Evolutionary conservation across 345 rosid genomes (phyloP).

Genomic region (Xanthoceras sorbifolium): DNA sequence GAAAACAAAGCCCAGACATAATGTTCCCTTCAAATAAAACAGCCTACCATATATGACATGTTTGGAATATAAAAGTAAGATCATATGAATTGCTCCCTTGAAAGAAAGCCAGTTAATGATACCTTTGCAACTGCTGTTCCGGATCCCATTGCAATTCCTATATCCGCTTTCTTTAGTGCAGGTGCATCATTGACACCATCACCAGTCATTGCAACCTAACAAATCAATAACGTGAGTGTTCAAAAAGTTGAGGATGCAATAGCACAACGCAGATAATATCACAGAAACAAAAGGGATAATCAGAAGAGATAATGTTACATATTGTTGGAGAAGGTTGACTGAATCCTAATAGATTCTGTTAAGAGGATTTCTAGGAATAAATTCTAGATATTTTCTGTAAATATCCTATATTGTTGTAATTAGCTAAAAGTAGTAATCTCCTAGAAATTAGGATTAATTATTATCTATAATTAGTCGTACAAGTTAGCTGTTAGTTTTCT

Average conservation of each 20-base stretch:
- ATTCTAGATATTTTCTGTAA: too few species aligned
- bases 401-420: too few species aligned
- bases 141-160: slow-evolving; percentile 99
- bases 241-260: neutral
- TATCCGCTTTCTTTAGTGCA: slow-evolving; percentile 95
- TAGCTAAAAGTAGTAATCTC: too few species aligned
- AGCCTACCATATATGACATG: neutral
- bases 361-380: too few species aligned
- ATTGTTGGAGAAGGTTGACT: too few species aligned
- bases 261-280: neutral
- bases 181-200: slow-evolving; percentile 99
- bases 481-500: too few species aligned
- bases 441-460: too few species aligned
- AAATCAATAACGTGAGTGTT: slow-evolving; percentile 13
- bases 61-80: neutral
- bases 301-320: neutral
- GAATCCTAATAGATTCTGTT: too few species aligned
- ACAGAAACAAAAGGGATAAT: neutral
- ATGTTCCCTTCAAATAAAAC: neutral
- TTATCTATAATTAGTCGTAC: too few species aligned
- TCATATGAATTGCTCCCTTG: neutral
- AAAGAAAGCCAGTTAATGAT: slow-evolving; percentile 11
- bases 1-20: neutral
- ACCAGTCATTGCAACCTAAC: slow-evolving; percentile 99
- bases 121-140: slow-evolving; percentile 99